Evolutionary conservation across 1,284 basidiomycete species (phyloP).

Genomic region (Leccinum angustisporum): DNA sequence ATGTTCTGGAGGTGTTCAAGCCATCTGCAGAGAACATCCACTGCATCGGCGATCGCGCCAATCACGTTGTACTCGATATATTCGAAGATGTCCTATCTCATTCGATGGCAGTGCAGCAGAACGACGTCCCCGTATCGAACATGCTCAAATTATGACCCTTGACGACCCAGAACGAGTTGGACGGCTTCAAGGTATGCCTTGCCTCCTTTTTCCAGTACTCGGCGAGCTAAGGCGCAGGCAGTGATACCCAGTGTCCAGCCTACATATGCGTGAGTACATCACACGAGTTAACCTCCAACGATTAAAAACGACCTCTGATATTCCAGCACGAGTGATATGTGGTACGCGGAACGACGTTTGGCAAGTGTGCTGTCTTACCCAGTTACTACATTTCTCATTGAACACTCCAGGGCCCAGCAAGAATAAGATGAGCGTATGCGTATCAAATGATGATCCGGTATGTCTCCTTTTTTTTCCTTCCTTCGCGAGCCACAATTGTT

Average conservation of each 20-base stretch:
- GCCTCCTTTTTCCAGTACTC: not conserved
- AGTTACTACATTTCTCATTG: not conserved
- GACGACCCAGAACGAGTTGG: conserved; percentile 72
- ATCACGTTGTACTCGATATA: conserved; percentile 77
- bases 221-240: conserved; percentile 31
- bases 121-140: conserved; percentile 81
- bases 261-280: conserved; percentile 72
- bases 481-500: not conserved
- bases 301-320: not conserved
- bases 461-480: conserved; percentile 22
- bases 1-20: not conserved
- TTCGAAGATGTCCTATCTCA: conserved; percentile 56
- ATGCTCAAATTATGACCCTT: conserved; percentile 82
- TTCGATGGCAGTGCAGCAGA: conserved; percentile 38
- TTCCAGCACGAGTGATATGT: conserved; percentile 85
- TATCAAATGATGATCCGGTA: conserved; percentile 78
- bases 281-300: not conserved
- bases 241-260: conserved; percentile 93
- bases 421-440: conserved; percentile 86
- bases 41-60: conserved; percentile 90
- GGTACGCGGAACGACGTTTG: conserved; percentile 80
- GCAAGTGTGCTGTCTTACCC: conserved; percentile 39
- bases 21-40: conserved; percentile 69
- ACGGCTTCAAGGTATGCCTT: conserved; percentile 62
- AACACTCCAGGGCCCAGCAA: conserved; percentile 60